Base-by-base conservation (phyloP, 805 yeast genomes). In the Wickerhamiella cacticola region DNA sequence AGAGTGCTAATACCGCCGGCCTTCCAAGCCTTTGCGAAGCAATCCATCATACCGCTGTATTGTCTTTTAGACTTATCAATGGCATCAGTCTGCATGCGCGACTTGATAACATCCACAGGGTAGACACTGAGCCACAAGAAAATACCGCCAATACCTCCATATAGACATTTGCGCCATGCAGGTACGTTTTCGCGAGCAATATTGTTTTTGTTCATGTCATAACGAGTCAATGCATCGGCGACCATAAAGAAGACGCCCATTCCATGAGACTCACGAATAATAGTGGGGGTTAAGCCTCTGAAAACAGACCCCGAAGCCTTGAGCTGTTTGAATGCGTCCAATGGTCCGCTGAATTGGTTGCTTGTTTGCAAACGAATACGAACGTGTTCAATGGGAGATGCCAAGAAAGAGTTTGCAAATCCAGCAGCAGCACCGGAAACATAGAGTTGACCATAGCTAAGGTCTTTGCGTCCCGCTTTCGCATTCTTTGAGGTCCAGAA, bases 311-410 rank as follows among this genome's bases (percentile, higher is more conserved):
- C 48, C 7, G 59, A 55, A 2, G 75, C 49, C 0, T 94, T 94
- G 34, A 73, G 69, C 5, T 69, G 61, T 1, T 65, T 56, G 53
- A 71, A 68, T 33, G 92, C 63, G 57, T 80, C 89, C 12, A 80
- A 55, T 5, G 95, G 95, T 1, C 96, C 96, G 35, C 69, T 61
- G 51, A 76, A 80, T 21, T 49, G 46, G 8, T 84, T 80, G 63
- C 85, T 94, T 2, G 95, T 86, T 65, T 92, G 99, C 53, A 94
- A 73, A 55, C 96, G 74, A 56, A 92, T 88, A 69, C 99, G 80
- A 51, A 92, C 75, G 61, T 87, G 97, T 63, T 92, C 98, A 53
- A 92, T 89, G 2, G 98, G 98, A 12, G 89, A 74, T 0, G 96
- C 95, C 55, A 89, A 63, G 46, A 88, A 75, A 1, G 94, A 82